Conservation (phyloP, 192 early-diverging fungal genomes). For the Podila minutissima region DNA sequence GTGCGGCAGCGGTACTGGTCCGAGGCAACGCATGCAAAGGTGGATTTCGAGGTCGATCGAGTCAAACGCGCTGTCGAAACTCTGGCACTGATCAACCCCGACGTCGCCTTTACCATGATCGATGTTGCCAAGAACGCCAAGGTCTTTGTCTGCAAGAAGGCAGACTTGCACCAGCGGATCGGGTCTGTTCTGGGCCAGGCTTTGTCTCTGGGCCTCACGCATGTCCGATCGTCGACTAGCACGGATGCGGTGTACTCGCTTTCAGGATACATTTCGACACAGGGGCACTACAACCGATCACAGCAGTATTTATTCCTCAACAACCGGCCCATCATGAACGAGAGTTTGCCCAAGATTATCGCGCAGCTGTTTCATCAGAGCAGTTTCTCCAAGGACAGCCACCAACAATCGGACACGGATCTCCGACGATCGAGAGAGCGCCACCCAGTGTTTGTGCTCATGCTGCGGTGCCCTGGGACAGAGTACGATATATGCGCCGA, state of each 20-base stretch:
- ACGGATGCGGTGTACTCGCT: conserved; percentile 9
- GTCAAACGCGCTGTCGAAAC: conserved; percentile 62
- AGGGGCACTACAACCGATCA: conserved; percentile 36
- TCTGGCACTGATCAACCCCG: conserved; percentile 53
- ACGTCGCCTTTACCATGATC: conserved; percentile 52
- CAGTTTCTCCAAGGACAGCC: conserved; percentile 24
- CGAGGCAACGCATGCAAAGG: conserved; percentile 21
- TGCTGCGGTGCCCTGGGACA: conserved; percentile 54
- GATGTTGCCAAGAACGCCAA: conserved; percentile 42
- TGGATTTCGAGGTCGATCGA: conserved; percentile 56
- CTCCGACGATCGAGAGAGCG: conserved; percentile 34
- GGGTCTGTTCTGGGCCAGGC: conserved; percentile 59
- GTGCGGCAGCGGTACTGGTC: conserved; percentile 63
- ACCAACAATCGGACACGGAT: conserved; percentile 22
- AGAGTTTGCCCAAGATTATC: conserved; percentile 9
- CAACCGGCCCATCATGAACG: conserved; percentile 21
- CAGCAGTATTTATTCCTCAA: conserved; percentile 42
- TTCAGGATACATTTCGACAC: conserved; percentile 35
- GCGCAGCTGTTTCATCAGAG: conserved; percentile 27
- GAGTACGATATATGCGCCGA: conserved; percentile 65
- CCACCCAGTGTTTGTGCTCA: conserved; percentile 65
- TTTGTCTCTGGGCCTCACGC: conserved; percentile 28
- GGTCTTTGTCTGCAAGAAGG: conserved; percentile 50
- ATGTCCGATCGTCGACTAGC: background rate
- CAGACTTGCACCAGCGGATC: conserved; percentile 33